Evolutionary conservation across 345 rosid genomes (phyloP).

Genomic region (sweet orange (Citrus sinensis)): DNA sequence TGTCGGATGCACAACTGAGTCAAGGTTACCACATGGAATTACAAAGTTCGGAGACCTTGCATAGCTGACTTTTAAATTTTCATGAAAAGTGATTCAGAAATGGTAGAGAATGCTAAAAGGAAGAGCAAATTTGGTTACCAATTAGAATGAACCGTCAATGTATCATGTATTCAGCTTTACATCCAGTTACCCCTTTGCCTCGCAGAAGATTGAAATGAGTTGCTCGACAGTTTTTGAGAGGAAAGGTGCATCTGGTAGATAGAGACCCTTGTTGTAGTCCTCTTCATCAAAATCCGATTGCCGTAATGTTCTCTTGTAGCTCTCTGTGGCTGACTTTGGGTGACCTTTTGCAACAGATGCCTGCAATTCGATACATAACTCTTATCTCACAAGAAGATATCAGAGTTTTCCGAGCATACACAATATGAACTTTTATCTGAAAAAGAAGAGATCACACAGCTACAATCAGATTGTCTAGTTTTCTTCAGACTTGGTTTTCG

Average conservation of each 20-base stretch:
- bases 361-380: conserved; percentile 29
- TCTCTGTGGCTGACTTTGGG: conserved; percentile 46
- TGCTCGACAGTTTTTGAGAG: conserved; percentile 23
- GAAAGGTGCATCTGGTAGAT: conserved; percentile 36
- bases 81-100: no score
- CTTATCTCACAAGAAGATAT: neutral
- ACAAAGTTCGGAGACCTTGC: no score
- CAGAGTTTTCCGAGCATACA: neutral
- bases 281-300: conserved; percentile 30
- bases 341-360: conserved; percentile 58
- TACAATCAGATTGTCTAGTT: neutral
- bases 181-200: neutral
- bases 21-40: no score
- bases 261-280: conserved; percentile 31
- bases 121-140: neutral
- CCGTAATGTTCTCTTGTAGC: conserved; percentile 40
- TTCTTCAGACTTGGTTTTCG: neutral
- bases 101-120: neutral
- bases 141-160: neutral
- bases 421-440: neutral
- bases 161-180: neutral
- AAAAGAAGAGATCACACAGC: neutral
- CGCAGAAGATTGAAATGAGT: conserved; percentile 21
- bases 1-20: no score
- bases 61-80: no score